A percentile compares a stretch with the other conserved stretches of the same genome.
Evolutionary conservation across 1,284 basidiomycete species (phyloP).

Genomic region (Papiliotrema fonsecae): DNA sequence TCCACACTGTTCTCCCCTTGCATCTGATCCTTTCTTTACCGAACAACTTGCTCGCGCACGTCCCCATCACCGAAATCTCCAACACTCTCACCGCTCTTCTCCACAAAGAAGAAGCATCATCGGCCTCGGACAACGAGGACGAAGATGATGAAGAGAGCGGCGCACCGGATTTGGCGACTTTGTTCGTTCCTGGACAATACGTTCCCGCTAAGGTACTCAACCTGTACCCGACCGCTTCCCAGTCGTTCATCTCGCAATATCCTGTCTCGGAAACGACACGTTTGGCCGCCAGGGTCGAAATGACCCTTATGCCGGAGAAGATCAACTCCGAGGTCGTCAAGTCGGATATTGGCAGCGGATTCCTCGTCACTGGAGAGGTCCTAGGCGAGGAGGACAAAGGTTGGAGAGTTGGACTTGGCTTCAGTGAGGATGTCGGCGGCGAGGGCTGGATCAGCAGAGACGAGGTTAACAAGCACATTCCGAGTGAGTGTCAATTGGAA

Average conservation of each 20-base stretch:
- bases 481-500: slow-evolving; percentile 18
- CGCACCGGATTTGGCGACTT: slow-evolving; percentile 64
- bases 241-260: slow-evolving; percentile 45
- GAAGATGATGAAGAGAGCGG: slow-evolving; percentile 52
- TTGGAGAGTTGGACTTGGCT: slow-evolving; percentile 81
- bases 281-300: slow-evolving; percentile 63
- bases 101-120: slow-evolving; percentile 42
- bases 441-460: slow-evolving; percentile 76
- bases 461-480: slow-evolving; percentile 52
- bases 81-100: slow-evolving; percentile 67
- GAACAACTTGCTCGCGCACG: slow-evolving; percentile 88
- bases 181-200: slow-evolving; percentile 84
- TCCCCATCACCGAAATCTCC: slow-evolving; percentile 95
- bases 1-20: slow-evolving; percentile 82
- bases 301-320: slow-evolving; percentile 76
- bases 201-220: slow-evolving; percentile 67
- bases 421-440: slow-evolving; percentile 52
- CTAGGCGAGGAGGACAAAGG: slow-evolving; percentile 92
- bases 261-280: slow-evolving; percentile 44
- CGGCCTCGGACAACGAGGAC: slow-evolving; percentile 50
- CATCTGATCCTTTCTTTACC: slow-evolving; percentile 89
- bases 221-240: slow-evolving; percentile 40
- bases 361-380: slow-evolving; percentile 72
- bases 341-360: slow-evolving; percentile 70
- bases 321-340: slow-evolving; percentile 80